Evolutionary conservation across 2,329 filamentous ascomycete species (phyloP).

Genomic region (Leptographium wingfieldii): DNA sequence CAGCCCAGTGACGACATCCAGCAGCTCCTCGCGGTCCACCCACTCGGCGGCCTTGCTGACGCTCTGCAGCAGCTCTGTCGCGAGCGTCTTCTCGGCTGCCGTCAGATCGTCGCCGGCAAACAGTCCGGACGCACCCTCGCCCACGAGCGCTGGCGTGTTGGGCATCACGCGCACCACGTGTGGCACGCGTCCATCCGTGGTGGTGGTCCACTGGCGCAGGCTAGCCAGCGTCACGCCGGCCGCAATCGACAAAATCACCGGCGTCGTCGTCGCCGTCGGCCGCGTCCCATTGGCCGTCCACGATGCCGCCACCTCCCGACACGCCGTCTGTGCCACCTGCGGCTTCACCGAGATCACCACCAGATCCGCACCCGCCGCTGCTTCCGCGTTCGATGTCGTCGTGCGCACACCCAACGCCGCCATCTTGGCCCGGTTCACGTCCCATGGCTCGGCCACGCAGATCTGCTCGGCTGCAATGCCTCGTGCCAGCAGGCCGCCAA

Average conservation of each 20-base stretch:
- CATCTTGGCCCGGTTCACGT: slow-evolving; percentile 39
- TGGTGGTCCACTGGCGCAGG: slow-evolving; percentile 29
- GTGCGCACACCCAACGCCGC: slow-evolving; percentile 30
- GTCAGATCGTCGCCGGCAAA: slow-evolving; percentile 31
- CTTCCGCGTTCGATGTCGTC: slow-evolving; percentile 33
- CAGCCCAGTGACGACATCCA: slow-evolving; percentile 37
- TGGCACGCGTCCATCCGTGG: slow-evolving; percentile 23
- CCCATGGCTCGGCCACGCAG: slow-evolving; percentile 37
- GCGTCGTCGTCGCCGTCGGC: slow-evolving; percentile 15
- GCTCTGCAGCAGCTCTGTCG: slow-evolving; percentile 28
- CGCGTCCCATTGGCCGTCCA: slow-evolving; percentile 17
- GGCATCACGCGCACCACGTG: slow-evolving; percentile 40
- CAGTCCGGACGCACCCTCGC: slow-evolving; percentile 36
- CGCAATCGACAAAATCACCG: slow-evolving; percentile 35
- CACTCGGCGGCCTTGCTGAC: slow-evolving; percentile 36
- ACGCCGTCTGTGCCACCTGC: slow-evolving; percentile 33
- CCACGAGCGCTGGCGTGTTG: slow-evolving; percentile 37
- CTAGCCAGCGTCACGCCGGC: slow-evolving; percentile 34
- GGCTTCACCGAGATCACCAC: slow-evolving; percentile 39
- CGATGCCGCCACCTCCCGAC: slow-evolving; percentile 30
- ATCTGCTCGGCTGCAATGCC: slow-evolving; percentile 31
- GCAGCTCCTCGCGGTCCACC: slow-evolving; percentile 35
- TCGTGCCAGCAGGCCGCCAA: slow-evolving; percentile 32
- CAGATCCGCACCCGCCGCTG: slow-evolving; percentile 29
- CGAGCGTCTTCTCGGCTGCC: slow-evolving; percentile 27